Base-by-base conservation (phyloP, 106 monocot species). In the Ottelia alismoides region DNA sequence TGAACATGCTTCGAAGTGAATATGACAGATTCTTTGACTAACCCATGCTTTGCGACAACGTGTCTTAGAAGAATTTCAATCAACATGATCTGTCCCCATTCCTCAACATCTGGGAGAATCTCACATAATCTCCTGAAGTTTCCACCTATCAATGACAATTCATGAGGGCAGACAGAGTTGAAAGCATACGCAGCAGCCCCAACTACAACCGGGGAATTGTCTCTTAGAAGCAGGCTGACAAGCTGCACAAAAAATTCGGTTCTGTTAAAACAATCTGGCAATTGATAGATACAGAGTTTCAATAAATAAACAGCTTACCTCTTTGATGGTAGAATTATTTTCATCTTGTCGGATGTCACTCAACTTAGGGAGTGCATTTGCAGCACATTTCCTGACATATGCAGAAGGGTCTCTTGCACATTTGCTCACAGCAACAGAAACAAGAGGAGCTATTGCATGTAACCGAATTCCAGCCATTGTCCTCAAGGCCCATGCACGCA, bases 321-420 rank as follows among this genome's bases (percentile, higher is more conserved):
- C 78, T 60, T 77, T 82, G 2, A 89, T 61, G 70, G 78, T 63
- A 69, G 76, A 52, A 54, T 17, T 56, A 62, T 77, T 81, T 64
- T 88, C 89, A 57, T 82, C 85, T 17, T 57, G 85, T 27, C 69
- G 89, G 61, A 98, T 58, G 49, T 90, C 89, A 55, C 73, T 31
- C 54, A 98, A 53, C 74, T 98, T 98, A 19, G 82, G 67, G 32
- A 98, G 76, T 31, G 96, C 89, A 85, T 72, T 74, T 16, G 85
- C 85, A 57, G 96, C 85, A 68, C 96, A 98, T 74, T 98, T 98
- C 51, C 96, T 72, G 29, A 98, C 89, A 54, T 89, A 98, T 20
- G 89, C 47, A 32, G 89, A 98, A 24, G 96, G 96, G 75, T 98
- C 96, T 61, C 80, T 82, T 7, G 85, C 78, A 47, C 89, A 98